phyloP scores from a whole-genome alignment of 2,329 filamentous ascomycete genomes.

The Ascochyta viciae-villosae region DNA sequence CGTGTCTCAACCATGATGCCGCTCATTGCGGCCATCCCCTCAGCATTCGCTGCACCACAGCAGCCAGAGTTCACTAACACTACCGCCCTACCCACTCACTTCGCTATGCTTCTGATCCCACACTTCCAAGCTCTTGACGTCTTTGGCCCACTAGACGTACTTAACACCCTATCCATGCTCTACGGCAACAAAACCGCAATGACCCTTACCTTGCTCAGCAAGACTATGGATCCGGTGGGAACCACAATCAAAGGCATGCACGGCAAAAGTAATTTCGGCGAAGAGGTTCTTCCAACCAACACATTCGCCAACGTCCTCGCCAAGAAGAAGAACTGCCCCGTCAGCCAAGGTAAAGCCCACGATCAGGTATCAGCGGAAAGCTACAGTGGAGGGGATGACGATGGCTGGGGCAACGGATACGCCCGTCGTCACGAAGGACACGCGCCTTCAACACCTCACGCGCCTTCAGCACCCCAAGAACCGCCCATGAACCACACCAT shows the following conservation, averaged over 20 bases:
- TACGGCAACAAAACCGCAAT: constrained; percentile 33
- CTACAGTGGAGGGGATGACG: background rate
- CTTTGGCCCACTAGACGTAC: constrained; percentile 56
- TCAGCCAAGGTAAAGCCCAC: constrained; percentile 3
- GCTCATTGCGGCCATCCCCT: constrained; percentile 15
- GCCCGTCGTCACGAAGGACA: constrained; percentile 17
- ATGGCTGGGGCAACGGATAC: constrained; percentile 17
- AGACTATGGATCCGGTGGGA: constrained; percentile 39
- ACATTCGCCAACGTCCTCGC: constrained; percentile 60
- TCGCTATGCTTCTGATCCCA: constrained; percentile 32
- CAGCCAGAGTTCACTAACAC: constrained; percentile 33
- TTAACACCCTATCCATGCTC: constrained; percentile 44
- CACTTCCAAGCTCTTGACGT: constrained; percentile 43
- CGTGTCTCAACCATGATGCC: constrained; percentile 18
- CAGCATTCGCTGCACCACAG: constrained; percentile 15
- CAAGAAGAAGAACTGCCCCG: constrained; percentile 2
- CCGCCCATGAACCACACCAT: constrained; percentile 14
- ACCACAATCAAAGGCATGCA: constrained; percentile 27
- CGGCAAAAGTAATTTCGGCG: constrained; percentile 36
- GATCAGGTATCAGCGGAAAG: constrained; percentile 1
- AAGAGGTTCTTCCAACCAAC: constrained; percentile 56
- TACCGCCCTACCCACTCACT: constrained; percentile 31
- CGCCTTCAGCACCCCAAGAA: background rate
- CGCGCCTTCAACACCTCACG: background rate
- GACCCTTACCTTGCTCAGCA: constrained; percentile 35